Evolutionary conservation across 176 grass and related monocot species (phyloP).

Genomic region (Carex pumila): DNA sequence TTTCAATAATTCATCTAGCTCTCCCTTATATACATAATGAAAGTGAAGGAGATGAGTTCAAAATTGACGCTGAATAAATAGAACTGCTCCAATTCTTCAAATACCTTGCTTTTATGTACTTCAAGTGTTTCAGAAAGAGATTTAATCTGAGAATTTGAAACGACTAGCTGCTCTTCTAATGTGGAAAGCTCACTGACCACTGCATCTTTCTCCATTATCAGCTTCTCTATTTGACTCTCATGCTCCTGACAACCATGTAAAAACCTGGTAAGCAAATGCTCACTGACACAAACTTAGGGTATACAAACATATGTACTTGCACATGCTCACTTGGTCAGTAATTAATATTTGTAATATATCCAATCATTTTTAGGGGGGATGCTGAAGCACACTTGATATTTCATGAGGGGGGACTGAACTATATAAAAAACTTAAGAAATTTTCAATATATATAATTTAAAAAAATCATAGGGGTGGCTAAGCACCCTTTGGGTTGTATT

Average conservation of each 20-base stretch:
- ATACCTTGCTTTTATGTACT: conserved; percentile 57
- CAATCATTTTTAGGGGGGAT: too few species aligned
- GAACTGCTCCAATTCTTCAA: conserved; percentile 17
- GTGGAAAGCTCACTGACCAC: conserved; percentile 64
- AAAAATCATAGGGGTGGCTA: too few species aligned
- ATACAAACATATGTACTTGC: background rate
- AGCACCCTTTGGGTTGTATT: too few species aligned
- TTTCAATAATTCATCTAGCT: background rate
- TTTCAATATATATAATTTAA: too few species aligned
- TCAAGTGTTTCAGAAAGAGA: conserved; percentile 51
- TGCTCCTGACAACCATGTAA: conserved; percentile 42
- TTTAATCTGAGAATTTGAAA: conserved; percentile 73
- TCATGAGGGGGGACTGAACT: too few species aligned
- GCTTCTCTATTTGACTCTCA: conserved; percentile 74
- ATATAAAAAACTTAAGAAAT: too few species aligned
- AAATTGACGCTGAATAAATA: background rate
- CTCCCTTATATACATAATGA: background rate
- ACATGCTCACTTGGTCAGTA: background rate
- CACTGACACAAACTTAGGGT: background rate
- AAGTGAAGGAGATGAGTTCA: background rate
- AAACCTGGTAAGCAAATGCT: background rate
- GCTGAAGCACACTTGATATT: too few species aligned
- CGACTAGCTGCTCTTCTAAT: conserved; percentile 61
- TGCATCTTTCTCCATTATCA: conserved; percentile 97
- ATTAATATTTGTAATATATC: background rate